These are phyloP conservation scores for Lichtheimia ramosa DNA, from an alignment of 371 early-diverging fungal species.

Conservation along the genomic window DNA sequence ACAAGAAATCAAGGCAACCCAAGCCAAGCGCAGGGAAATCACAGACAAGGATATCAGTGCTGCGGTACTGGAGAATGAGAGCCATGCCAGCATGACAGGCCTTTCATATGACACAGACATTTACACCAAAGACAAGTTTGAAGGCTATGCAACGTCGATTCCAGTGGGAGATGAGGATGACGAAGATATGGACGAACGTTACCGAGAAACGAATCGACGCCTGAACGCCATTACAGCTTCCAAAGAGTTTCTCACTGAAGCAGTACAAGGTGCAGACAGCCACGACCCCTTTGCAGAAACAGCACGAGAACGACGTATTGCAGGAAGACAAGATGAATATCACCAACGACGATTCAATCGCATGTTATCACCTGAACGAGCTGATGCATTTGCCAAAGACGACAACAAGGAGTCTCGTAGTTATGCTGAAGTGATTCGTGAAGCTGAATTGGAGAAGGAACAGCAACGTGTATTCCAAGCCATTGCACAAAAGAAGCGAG, in stretches of 20 bases:
- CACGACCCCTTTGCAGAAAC: slow-evolving; percentile 73
- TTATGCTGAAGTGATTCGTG: slow-evolving; percentile 86
- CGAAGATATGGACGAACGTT: slow-evolving; percentile 50
- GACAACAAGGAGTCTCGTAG: slow-evolving; percentile 55
- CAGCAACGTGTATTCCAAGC: slow-evolving; percentile 65
- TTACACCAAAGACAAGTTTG: slow-evolving; percentile 73
- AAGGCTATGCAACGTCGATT: slow-evolving; percentile 72
- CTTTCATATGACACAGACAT: slow-evolving; percentile 81
- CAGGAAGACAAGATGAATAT: slow-evolving; percentile 89
- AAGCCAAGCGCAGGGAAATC: slow-evolving; percentile 52
- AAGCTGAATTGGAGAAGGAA: slow-evolving; percentile 85
- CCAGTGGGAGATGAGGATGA: slow-evolving; percentile 61
- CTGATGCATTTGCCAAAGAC: slow-evolving; percentile 77
- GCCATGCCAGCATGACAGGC: slow-evolving; percentile 56
- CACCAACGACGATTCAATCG: slow-evolving; percentile 78
- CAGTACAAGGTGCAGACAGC: slow-evolving; percentile 52
- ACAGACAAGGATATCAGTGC: slow-evolving; percentile 43
- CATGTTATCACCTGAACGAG: slow-evolving; percentile 83
- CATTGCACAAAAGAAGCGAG: slow-evolving; percentile 75
- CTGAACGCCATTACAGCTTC: slow-evolving; percentile 84
- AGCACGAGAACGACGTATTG: slow-evolving; percentile 58
- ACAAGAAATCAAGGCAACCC: slow-evolving; percentile 61
- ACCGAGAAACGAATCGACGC: slow-evolving; percentile 47
- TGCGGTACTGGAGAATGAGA: slow-evolving; percentile 43
- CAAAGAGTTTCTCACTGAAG: slow-evolving; percentile 71